phyloP scores from a whole-genome alignment of 805 yeast genomes.

The Candida palmyrensis region DNA sequence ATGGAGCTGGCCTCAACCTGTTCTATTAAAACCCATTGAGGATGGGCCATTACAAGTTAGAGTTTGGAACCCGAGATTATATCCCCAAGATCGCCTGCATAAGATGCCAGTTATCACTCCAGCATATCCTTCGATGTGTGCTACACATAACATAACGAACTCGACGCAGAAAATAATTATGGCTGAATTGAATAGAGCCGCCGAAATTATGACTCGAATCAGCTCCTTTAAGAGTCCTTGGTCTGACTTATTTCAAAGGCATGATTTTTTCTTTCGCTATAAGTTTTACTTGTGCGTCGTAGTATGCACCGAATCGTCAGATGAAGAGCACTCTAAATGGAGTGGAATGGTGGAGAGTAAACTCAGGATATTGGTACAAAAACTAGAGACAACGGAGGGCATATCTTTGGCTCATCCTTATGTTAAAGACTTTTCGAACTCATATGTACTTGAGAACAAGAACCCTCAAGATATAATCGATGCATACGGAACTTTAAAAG shows the following conservation, averaged over 20 bases:
- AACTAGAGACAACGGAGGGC: constrained; percentile 73
- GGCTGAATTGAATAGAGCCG: constrained; percentile 75
- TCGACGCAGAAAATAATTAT: constrained; percentile 83
- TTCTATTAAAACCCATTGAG: constrained; percentile 83
- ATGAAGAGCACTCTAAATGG: constrained; percentile 87
- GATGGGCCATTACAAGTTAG: constrained; percentile 96
- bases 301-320: constrained; percentile 65
- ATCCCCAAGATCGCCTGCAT: constrained; percentile 85
- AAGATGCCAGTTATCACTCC: constrained; percentile 98
- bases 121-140: constrained; percentile 98
- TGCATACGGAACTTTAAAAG: constrained; percentile 57
- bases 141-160: constrained; percentile 89
- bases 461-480: constrained; percentile 53
- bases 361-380: constrained; percentile 73
- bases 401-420: constrained; percentile 86
- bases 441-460: constrained; percentile 44
- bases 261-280: constrained; percentile 76
- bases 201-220: constrained; percentile 64
- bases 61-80: constrained; percentile 93
- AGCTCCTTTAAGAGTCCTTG: constrained; percentile 59
- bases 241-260: constrained; percentile 72
- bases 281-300: constrained; percentile 82
- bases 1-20: constrained; percentile 99
- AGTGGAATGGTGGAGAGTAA: constrained; percentile 91
- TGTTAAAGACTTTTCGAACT: constrained; percentile 64